Base-by-base conservation (phyloP, 345 rosid genomes). In the Triadica sebifera region DNA sequence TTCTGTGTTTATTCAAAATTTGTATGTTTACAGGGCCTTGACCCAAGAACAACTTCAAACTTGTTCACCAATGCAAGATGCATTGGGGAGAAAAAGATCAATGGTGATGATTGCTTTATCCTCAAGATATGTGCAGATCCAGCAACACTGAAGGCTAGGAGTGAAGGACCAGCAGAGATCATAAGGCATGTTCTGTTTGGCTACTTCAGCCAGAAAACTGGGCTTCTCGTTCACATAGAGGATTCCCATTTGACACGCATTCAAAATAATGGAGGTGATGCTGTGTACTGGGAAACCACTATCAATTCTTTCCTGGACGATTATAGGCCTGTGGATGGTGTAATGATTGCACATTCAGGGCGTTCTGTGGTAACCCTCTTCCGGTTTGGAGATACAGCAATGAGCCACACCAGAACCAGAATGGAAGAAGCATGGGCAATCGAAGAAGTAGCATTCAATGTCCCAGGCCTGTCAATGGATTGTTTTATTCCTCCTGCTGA, bases 361-460 rank as follows among this genome's bases (percentile, higher is more conserved):
- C 79, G 79, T 15, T 76, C 79, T 9, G 74, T 76, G 13, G 79
- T 76, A 11, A 70, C 74, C 12, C 79, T 76, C 22, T 70, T 76
- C 69, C 69, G 79, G 7, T 76, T 76, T 25, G 79, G 79, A 41
- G 79, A 76, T 41, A 76, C 74, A 0, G 69, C 79, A 70, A 76
- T 76, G 74, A 76, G 70, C 62, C 78, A 75, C 61, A 75, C 78
- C 41, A 75, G 78, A 49, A 75, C 78, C 51, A 59, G 78, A 75
- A 76, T 76, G 74, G 79, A 76, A 70, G 79, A 76, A 76, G 79
- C 79, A 70, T 76, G 79, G 79, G 70, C 62, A 13, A 76, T 76
- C 8, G 79, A 76, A 60, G 78, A 75, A 68, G 78, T 67, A 34
- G 73, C 78, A 37, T 75, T 75, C 60, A 75, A 75, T 60, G 73